Base-by-base conservation (phyloP, 345 rosid genomes). In the Citrus reticulata region DNA sequence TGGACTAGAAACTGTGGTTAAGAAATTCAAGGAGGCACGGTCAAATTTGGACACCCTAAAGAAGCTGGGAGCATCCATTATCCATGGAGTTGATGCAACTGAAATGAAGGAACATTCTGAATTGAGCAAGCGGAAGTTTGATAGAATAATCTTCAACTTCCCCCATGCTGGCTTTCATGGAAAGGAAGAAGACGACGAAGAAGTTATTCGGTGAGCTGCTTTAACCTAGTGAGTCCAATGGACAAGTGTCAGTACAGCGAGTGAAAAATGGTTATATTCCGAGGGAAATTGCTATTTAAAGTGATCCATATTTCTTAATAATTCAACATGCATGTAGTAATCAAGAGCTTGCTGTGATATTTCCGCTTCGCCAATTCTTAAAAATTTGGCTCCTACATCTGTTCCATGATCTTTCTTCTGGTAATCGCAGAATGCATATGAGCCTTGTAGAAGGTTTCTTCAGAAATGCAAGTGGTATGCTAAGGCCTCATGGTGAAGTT, bases 91-190 rank as follows among this genome's bases (percentile, higher is more conserved):
- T 68, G 93, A 91, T 86, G 90, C 91, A 24, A 89, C 87, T 58
- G 80, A 69, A 59, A 84, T 90, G 83, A 81, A 77, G 35, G 46
- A 46, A 49, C 84, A 85, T 62, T 42, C 82, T 8, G 24, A 72
- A 77, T 84, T 93, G 78, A 68, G 39, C 51, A 76, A 1, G 75
- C 82, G 75, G 59, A 89, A 77, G 75, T 90, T 89, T 22, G 92
- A 92, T 65, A 83, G 88, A 6, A 77, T 91, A 60, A 81, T 91
- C 76, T 87, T 82, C 80, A 85, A 85, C 84, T 92, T 89, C 80
- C 97, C 97, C 10, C 93, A 89, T 57, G 92, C 92, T 0, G 97
- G 92, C 29, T 92, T 91, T 77, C 32, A 81, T 11, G 81, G 93
- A 54, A 88, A 54, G 77, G 92, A 87, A 81, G 82, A 83, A 81